A percentile compares a stretch with the other conserved stretches of the same genome.
phyloP scores from a whole-genome alignment of 148 eudicot species.

The Chenopodium formosanum region DNA sequence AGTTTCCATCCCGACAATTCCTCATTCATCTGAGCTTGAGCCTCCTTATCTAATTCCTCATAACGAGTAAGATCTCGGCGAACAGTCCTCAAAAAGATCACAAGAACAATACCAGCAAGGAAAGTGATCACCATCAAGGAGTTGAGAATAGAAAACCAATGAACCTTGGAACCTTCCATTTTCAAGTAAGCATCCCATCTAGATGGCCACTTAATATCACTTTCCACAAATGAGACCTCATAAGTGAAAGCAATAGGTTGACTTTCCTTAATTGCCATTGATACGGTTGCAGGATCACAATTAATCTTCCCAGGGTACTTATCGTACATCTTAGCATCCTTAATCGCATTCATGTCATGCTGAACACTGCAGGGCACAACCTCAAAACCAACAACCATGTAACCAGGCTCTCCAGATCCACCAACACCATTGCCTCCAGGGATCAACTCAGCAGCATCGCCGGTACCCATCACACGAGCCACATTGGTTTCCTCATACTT shows the following conservation, averaged over 20 bases:
- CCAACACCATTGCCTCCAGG: conserved; percentile 42
- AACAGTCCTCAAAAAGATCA: conserved; percentile 76
- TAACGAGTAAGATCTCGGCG: conserved; percentile 74
- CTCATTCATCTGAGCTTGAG: conserved; percentile 86
- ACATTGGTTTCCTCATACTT: conserved; percentile 74
- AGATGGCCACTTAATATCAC: conserved; percentile 87
- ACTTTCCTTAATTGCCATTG: conserved; percentile 53
- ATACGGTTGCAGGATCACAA: conserved; percentile 60
- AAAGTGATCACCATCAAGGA: conserved; percentile 84
- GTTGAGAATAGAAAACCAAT: conserved; percentile 85
- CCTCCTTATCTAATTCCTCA: conserved; percentile 86
- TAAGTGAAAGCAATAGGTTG: conserved; percentile 62
- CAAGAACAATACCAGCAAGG: conserved; percentile 85
- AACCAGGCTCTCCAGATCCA: conserved; percentile 47
- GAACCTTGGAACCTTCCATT: conserved; percentile 90
- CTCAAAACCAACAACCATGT: conserved; percentile 81
- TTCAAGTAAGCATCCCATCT: conserved; percentile 94
- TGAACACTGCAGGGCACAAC: conserved; percentile 60
- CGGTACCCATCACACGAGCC: conserved; percentile 76
- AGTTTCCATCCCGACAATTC: conserved; percentile 90
- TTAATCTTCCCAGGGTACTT: conserved; percentile 57
- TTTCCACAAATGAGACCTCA: conserved; percentile 64
- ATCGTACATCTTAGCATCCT: conserved; percentile 53
- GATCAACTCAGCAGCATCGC: conserved; percentile 68
- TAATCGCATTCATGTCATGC: conserved; percentile 47